A percentile compares a stretch with the other conserved stretches of the same genome.
Evolutionary conservation across 805 yeast genomes (phyloP).

Genomic region (Hanseniaspora clermontiae): DNA sequence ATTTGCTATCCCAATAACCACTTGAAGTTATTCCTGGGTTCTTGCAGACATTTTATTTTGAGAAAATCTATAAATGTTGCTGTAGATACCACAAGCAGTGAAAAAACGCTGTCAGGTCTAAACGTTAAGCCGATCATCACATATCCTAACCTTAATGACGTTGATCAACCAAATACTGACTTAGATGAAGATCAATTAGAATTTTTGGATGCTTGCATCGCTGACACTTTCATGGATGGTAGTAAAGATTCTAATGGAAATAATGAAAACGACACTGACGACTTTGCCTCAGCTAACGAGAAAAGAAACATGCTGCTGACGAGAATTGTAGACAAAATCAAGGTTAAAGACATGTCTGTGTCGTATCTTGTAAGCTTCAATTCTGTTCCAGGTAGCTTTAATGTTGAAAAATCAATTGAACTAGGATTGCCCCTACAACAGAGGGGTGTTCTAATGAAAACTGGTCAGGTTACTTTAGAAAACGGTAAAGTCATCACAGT

Average conservation of each 20-base stretch:
- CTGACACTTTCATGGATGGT: conserved; percentile 30
- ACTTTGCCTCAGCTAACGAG: conserved; percentile 26
- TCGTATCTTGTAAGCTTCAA: conserved; percentile 56
- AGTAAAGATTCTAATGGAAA: neutral
- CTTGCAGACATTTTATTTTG: conserved; percentile 81
- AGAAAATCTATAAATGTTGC: conserved; percentile 53
- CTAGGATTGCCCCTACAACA: conserved; percentile 61
- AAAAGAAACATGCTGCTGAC: neutral
- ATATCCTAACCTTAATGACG: neutral
- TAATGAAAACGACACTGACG: neutral
- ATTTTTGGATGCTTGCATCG: conserved; percentile 24
- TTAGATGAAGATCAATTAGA: neutral
- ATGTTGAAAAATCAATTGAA: conserved; percentile 47
- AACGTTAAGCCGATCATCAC: neutral
- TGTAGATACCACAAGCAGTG: conserved; percentile 18
- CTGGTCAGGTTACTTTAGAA: conserved; percentile 46
- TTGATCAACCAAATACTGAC: neutral
- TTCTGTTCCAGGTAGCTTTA: conserved; percentile 67
- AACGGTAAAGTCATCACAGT: conserved; percentile 52
- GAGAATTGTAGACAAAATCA: neutral
- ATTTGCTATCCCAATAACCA: conserved; percentile 41
- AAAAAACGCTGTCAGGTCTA: conserved; percentile 15
- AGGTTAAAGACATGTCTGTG: conserved; percentile 31
- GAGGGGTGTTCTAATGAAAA: conserved; percentile 44
- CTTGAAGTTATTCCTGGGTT: conserved; percentile 47